These are phyloP conservation scores for Monascus ruber DNA, from an alignment of 2,329 filamentous ascomycete genomes.

Conservation along the genomic window DNA sequence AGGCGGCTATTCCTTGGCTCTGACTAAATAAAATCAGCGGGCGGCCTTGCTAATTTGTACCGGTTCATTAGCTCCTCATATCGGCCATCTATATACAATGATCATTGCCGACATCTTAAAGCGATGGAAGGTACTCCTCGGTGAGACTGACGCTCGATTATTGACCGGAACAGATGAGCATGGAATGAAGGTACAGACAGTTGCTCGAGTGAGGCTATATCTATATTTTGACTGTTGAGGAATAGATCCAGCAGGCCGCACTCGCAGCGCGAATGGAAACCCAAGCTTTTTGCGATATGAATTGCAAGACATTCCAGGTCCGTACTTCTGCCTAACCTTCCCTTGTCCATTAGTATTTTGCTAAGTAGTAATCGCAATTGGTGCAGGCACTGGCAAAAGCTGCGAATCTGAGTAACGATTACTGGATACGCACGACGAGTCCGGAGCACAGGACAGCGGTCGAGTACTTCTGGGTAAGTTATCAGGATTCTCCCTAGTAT, in stretches of 20 bases:
- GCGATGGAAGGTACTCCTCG: slow-evolving; percentile 73
- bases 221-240: neutral
- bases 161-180: slow-evolving; percentile 95
- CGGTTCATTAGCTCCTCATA: slow-evolving; percentile 61
- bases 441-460: slow-evolving; percentile 71
- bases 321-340: neutral
- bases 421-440: slow-evolving; percentile 90
- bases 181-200: slow-evolving; percentile 61
- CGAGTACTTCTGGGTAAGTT: slow-evolving; percentile 67
- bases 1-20: slow-evolving; percentile 7
- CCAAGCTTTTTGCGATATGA: slow-evolving; percentile 79
- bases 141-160: slow-evolving; percentile 54
- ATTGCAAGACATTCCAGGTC: slow-evolving; percentile 64
- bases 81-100: slow-evolving; percentile 91
- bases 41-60: neutral
- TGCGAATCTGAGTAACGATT: slow-evolving; percentile 62
- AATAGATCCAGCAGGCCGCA: slow-evolving; percentile 70
- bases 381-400: slow-evolving; percentile 52
- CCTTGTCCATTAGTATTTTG: neutral
- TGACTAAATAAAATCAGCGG: neutral
- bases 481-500: neutral
- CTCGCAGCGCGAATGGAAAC: slow-evolving; percentile 57
- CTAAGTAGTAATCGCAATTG: slow-evolving; percentile 2
- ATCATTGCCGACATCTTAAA: slow-evolving; percentile 84
- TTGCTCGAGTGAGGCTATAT: neutral